Percentiles rank a stretch among this genome's conserved stretches.
Conservation (phyloP, 2,329 filamentous ascomycete species). For the Alternaria ventricosa region DNA sequence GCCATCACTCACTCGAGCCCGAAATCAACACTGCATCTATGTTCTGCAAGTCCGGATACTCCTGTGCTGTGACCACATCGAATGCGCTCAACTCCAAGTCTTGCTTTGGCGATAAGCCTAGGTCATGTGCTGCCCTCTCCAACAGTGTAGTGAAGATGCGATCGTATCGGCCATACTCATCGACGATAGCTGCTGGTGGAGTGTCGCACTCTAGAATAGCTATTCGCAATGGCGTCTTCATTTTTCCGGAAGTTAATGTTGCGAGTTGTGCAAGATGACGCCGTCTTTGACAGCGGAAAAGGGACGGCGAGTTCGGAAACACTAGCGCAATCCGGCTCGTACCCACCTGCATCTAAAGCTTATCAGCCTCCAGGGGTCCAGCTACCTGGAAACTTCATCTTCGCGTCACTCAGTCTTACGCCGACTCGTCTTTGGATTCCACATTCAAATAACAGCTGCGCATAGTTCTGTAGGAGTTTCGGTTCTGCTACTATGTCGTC, state of each 20-base stretch:
- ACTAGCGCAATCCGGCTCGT: conserved; percentile 15
- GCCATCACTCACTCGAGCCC: conserved; percentile 64
- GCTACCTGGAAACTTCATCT: background rate
- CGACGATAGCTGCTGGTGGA: conserved; percentile 68
- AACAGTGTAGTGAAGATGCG: conserved; percentile 64
- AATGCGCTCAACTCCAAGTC: conserved; percentile 67
- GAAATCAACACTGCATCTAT: conserved; percentile 85
- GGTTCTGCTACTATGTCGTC: conserved; percentile 22
- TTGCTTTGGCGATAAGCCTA: conserved; percentile 50
- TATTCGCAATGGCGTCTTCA: conserved; percentile 67
- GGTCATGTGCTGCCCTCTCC: conserved; percentile 57
- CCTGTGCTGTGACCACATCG: conserved; percentile 71
- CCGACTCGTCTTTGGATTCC: no score
- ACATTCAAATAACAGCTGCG: no score
- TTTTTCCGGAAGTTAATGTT: conserved; percentile 12
- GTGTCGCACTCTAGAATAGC: conserved; percentile 89
- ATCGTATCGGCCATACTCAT: conserved; percentile 74
- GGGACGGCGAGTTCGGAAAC: conserved; percentile 22
- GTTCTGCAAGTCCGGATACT: conserved; percentile 75
- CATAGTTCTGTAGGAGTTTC: no score
- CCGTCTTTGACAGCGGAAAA: conserved; percentile 5
- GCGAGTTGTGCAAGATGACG: background rate
- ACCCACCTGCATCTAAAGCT: conserved; percentile 5
- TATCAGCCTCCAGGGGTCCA: background rate
- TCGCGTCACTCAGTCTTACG: background rate